These are phyloP conservation scores for Fragaria nilgerrensis DNA, from an alignment of 306 rosid genomes.

Conservation along the genomic window DNA sequence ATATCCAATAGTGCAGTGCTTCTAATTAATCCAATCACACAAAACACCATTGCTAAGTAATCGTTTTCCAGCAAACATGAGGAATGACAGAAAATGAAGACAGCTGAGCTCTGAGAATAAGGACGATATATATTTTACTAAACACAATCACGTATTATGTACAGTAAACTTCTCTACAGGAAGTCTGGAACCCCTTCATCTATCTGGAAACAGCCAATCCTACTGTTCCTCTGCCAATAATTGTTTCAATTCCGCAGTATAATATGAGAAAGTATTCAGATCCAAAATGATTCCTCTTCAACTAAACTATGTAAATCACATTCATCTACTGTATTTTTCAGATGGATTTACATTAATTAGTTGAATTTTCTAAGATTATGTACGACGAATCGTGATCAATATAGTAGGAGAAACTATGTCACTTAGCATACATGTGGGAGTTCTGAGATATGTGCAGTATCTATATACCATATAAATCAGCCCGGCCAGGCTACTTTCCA, in stretches of 20 bases:
- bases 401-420: conserved; percentile 3
- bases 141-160: not conserved
- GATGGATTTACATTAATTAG: not conserved
- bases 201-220: not conserved
- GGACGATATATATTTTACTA: not conserved
- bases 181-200: not conserved
- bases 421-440: conserved; percentile 22
- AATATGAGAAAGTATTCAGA: not conserved
- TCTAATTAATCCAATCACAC: not conserved
- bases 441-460: conserved; percentile 33
- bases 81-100: conserved; percentile 1
- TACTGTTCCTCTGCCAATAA: not conserved
- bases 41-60: not conserved
- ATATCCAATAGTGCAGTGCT: not conserved
- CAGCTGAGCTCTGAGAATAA: not conserved
- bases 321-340: not conserved
- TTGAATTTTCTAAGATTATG: conserved; percentile 2
- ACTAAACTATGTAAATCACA: not conserved
- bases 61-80: not conserved
- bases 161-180: not conserved
- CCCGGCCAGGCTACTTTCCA: conserved; percentile 21
- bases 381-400: conserved; percentile 10
- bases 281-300: not conserved
- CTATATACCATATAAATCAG: conserved; percentile 23
- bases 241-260: not conserved